Percentiles rank a stretch among this genome's conserved stretches.
Evolutionary conservation across 2,329 filamentous ascomycete species (phyloP).

Genomic region (Pyricularia grisea): DNA sequence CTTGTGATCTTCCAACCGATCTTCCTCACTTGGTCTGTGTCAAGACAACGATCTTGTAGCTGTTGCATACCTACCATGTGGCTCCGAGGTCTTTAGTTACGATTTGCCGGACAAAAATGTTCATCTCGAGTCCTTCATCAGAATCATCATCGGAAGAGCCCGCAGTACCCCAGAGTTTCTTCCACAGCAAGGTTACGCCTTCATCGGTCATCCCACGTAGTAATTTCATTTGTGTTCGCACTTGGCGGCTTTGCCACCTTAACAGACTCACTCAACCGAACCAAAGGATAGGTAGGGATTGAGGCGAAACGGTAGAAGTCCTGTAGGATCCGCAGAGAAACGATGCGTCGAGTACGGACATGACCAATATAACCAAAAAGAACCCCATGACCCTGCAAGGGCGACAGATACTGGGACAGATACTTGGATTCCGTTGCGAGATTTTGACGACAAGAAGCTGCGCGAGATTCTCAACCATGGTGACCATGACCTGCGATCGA

Average conservation of each 20-base stretch:
- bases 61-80: not conserved
- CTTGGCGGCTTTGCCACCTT: too few species aligned
- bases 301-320: not conserved
- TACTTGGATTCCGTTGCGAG: not conserved
- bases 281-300: not conserved
- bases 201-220: not conserved
- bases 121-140: not conserved
- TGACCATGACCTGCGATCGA: not conserved
- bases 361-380: not conserved
- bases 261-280: too few species aligned
- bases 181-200: not conserved
- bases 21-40: too few species aligned
- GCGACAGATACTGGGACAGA: not conserved
- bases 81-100: not conserved
- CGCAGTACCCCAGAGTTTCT: too few species aligned
- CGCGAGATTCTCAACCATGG: not conserved
- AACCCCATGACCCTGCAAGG: not conserved
- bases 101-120: not conserved
- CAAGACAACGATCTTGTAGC: too few species aligned
- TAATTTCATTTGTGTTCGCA: too few species aligned
- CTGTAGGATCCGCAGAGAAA: not conserved
- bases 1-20: not conserved
- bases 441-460: not conserved
- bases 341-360: not conserved
- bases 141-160: not conserved